Percentiles rank a stretch among this genome's conserved stretches.
Conservation (phyloP, 768 basidiomycete genomes). For the Filobasidium floriforme region DNA sequence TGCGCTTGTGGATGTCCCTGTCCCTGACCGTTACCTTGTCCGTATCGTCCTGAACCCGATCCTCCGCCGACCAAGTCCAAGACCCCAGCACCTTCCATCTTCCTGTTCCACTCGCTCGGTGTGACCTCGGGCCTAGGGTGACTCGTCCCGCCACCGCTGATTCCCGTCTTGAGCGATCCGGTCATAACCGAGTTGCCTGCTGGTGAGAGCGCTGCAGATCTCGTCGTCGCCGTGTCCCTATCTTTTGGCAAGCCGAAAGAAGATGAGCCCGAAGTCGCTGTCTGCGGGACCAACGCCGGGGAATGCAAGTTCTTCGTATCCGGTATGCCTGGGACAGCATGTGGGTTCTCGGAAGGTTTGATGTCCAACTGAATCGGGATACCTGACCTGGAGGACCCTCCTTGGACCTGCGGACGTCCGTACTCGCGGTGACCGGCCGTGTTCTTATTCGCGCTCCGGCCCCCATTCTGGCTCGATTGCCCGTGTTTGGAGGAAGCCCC, state of each 20-base stretch:
- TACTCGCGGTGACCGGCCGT: neutral
- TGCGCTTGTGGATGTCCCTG: too few relatives aligned
- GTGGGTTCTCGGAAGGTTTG: slow-evolving; percentile 7
- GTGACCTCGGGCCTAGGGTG: slow-evolving; percentile 14
- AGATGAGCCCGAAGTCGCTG: slow-evolving; percentile 9
- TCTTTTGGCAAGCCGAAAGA: neutral
- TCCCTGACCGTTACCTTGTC: too few relatives aligned
- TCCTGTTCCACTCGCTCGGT: slow-evolving; percentile 10
- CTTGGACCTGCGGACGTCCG: neutral
- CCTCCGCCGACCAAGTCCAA: neutral
- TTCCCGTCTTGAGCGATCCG: neutral
- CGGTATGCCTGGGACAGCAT: neutral
- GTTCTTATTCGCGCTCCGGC: neutral
- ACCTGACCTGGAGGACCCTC: neutral
- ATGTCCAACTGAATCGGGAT: slow-evolving; percentile 9
- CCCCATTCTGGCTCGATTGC: neutral
- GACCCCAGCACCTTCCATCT: neutral
- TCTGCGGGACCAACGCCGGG: slow-evolving; percentile 14
- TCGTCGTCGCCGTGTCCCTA: neutral
- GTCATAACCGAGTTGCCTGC: neutral
- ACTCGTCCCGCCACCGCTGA: slow-evolving; percentile 7
- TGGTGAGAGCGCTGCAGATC: neutral
- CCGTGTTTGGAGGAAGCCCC: too few relatives aligned
- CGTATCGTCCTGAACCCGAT: too few relatives aligned
- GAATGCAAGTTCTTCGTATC: slow-evolving; percentile 2